Percentiles rank a stretch among this genome's conserved stretches.
These are phyloP conservation scores for Saitozyma sp. DNA, from an alignment of 768 basidiomycete species.

Conservation along the genomic window DNA sequence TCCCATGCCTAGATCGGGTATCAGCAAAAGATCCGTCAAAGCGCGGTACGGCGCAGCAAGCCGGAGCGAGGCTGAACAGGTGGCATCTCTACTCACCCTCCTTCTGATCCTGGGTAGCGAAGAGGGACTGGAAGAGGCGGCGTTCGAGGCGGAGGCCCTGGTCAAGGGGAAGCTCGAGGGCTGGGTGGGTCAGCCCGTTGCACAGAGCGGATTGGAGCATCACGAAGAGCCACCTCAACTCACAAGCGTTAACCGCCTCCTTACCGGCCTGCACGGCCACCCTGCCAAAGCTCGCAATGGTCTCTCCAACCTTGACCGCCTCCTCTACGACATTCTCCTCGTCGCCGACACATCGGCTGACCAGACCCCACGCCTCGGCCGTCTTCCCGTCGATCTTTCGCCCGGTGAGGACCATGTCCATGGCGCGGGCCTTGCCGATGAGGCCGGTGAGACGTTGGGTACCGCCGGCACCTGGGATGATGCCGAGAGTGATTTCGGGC, in stretches of 20 bases:
- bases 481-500: slow-evolving; percentile 92
- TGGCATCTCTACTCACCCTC: slow-evolving; percentile 64
- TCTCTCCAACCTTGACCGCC: slow-evolving; percentile 74
- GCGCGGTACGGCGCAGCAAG: not conserved
- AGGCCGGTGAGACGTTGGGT: slow-evolving; percentile 83
- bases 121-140: slow-evolving; percentile 83
- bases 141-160: slow-evolving; percentile 87
- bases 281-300: slow-evolving; percentile 77
- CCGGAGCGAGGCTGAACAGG: not conserved
- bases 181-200: slow-evolving; percentile 53
- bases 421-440: slow-evolving; percentile 87
- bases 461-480: slow-evolving; percentile 92
- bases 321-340: slow-evolving; percentile 79
- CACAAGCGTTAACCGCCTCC: slow-evolving; percentile 89
- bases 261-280: slow-evolving; percentile 82
- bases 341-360: slow-evolving; percentile 74
- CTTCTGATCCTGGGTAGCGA: slow-evolving; percentile 92
- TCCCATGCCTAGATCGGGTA: slow-evolving; percentile 68
- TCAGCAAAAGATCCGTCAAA: not conserved
- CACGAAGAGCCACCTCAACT: slow-evolving; percentile 17
- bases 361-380: slow-evolving; percentile 83
- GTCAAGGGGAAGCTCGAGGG: slow-evolving; percentile 73
- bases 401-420: slow-evolving; percentile 92
- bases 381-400: slow-evolving; percentile 75
- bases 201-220: not conserved